Evolutionary conservation across 257 asterid genomes (phyloP), one percentile per base, ranked within the genome.

Genomic region (Jasminum sambac): DNA sequence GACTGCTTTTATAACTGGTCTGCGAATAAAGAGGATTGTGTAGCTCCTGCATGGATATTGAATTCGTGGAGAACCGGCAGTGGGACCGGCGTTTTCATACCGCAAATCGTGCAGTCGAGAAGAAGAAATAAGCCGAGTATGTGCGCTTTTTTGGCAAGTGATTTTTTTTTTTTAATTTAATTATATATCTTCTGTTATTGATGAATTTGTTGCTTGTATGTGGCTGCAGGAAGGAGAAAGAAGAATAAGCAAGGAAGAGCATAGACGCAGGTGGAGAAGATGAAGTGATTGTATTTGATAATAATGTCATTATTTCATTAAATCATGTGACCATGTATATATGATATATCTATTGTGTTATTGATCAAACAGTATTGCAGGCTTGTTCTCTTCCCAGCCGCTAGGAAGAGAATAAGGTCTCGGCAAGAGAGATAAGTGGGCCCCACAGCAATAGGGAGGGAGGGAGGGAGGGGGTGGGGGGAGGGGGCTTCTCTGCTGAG

Each of bases 31-130:
- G 82, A 63, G 13, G 73, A 68, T 13, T 44, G 42, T 0, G 80
- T 87, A 0, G 81, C 85, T 4, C 96, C 91, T 4, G 67, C 78
- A 1, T 90, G 90, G 91, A 65, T 88, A 10, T 39, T 74, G 66
- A 84, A 82, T 65, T 48, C 83, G 81, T 88, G 96, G 96, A 83
- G 80, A 63, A 64, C 81, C 8, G 95, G 91, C 0, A 88, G 75
- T 63, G 97, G 96, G 8, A 90, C 98, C 0, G 97, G 98, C 0
- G 98, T 92, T 61, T 90, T 90, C 84, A 90, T 90, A 57, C 98
- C 98, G 55, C 96, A 85, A 66, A 74, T 77, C 41, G 48, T 69
- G 30, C 89, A 76, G 23, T 14, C 86, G 10, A 79, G 77, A 68
- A 80, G 78, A 64, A 86, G 79, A 73, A 63, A 71, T 64, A 83